Evolutionary conservation across 139 green algal species (phyloP), one percentile per base, ranked within the genome.

Genomic region (Chlamydomonas incerta): DNA sequence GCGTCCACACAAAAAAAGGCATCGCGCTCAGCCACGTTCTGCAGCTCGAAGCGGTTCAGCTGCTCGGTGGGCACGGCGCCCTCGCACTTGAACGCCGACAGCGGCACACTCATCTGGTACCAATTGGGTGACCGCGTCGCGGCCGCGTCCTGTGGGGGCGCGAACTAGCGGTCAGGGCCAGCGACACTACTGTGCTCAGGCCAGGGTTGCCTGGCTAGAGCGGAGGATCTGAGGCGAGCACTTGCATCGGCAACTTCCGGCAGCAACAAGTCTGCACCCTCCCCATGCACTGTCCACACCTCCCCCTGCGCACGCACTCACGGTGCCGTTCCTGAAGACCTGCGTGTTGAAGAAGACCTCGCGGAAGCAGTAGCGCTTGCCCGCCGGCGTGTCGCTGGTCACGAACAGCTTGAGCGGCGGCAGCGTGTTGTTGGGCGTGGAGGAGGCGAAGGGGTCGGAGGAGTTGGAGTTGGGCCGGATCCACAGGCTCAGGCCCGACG

Each of bases 391-490:
- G 60, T 50, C n/a, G 33, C 37, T 65, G n/a, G 28, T 5, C 8
- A 50, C 41, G 41, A 50, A 50, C 41, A 50, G 15, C 55, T 88
- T 83, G 31, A 83, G 46, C 21, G 72, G 83, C 24, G 70, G 62
- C 47, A 89, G 46, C 13, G 24, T 6, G 41, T 66, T 67, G 17
- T 3, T 26, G 15, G 87, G 87, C 9, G 87, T 77, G 33, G 87
- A 80, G 2, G 66, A 84, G 34, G 66, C 71, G 28, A 71, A 76
- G 29, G 74, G 81, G 66, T 82, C 74, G 21, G 50, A 58, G 18
- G 46, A 69, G 46, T 77, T 52, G 26, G 47, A 60, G 67, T 87
- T 88, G 69, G 72, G 46, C 14, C 80, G 62, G 55, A 90, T 87
- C 71, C 66, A 87, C 41, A 91, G 80, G 60, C 65, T 73, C 14